Percentiles rank a stretch among this genome's conserved stretches.
phyloP scores from a whole-genome alignment of 2,329 filamentous ascomycete species.

The Ophioceras dolichostomum region DNA sequence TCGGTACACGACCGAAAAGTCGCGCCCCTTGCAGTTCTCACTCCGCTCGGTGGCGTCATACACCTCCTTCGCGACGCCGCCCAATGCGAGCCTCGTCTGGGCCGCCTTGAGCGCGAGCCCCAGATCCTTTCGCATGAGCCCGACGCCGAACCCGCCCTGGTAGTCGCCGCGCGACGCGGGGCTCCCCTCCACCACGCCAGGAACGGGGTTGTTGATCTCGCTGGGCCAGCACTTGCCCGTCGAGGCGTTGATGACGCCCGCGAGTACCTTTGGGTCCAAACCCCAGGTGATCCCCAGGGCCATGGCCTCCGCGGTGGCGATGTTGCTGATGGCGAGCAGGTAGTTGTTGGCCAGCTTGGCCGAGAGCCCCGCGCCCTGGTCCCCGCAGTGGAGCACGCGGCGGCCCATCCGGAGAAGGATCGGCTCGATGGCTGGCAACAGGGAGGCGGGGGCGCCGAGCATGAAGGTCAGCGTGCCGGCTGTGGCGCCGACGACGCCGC shows the following conservation, averaged over 20 bases:
- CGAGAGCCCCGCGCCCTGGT: slow-evolving; percentile 72
- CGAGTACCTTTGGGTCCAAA: slow-evolving; percentile 52
- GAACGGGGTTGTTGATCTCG: slow-evolving; percentile 90
- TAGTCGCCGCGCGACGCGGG: slow-evolving; percentile 64
- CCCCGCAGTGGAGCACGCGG: slow-evolving; percentile 74
- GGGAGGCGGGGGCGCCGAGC: slow-evolving; percentile 57
- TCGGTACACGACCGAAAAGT: slow-evolving; percentile 74
- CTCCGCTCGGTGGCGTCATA: slow-evolving; percentile 54
- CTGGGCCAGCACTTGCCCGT: slow-evolving; percentile 95
- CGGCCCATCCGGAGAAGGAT: slow-evolving; percentile 75
- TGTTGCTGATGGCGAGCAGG: slow-evolving; percentile 86
- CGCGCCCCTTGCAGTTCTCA: slow-evolving; percentile 52
- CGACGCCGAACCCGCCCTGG: slow-evolving; percentile 62
- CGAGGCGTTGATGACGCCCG: slow-evolving; percentile 81
- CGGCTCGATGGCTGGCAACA: slow-evolving; percentile 46
- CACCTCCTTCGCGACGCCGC: slow-evolving; percentile 47
- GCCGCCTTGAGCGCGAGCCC: slow-evolving; percentile 60
- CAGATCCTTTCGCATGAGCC: slow-evolving; percentile 72
- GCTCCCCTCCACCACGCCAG: slow-evolving; percentile 64
- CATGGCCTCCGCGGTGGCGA: slow-evolving; percentile 55
- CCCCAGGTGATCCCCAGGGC: slow-evolving; percentile 51
- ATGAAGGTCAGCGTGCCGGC: slow-evolving; percentile 91
- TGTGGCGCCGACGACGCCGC: slow-evolving; percentile 81
- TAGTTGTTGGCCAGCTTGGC: slow-evolving; percentile 98
- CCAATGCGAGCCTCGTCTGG: slow-evolving; percentile 53